A percentile compares a stretch with the other conserved stretches of the same genome.
Conservation (phyloP, 768 basidiomycete genomes). For the Boletus insuetus region DNA sequence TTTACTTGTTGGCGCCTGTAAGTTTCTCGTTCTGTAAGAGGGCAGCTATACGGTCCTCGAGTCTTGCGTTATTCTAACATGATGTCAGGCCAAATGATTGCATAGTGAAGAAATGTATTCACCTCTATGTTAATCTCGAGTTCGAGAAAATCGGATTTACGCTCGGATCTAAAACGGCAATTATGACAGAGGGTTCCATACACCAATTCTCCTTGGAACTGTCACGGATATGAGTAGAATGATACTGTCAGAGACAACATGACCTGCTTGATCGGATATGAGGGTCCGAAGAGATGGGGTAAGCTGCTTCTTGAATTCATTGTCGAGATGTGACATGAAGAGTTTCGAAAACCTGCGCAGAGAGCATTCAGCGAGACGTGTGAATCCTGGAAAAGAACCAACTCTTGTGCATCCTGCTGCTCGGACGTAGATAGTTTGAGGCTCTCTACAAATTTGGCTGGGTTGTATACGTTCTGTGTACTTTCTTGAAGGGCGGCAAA, state of each 20-base stretch:
- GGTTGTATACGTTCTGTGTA: conserved; percentile 72
- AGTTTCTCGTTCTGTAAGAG: conserved; percentile 69
- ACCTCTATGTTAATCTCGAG: conserved; percentile 86
- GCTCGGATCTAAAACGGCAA: conserved; percentile 70
- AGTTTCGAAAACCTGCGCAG: conserved; percentile 82
- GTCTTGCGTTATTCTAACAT: conserved; percentile 59
- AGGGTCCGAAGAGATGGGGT: conserved; percentile 61
- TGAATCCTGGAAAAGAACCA: conserved; percentile 21
- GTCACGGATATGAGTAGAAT: conserved; percentile 6
- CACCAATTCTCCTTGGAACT: conserved; percentile 87
- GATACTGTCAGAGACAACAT: background rate
- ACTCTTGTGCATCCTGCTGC: conserved; percentile 99
- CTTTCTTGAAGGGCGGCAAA: conserved; percentile 86
- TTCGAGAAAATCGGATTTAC: conserved; percentile 74
- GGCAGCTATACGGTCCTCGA: conserved; percentile 71
- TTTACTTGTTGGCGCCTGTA: conserved; percentile 79
- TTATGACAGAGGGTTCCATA: conserved; percentile 77
- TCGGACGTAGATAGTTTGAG: conserved; percentile 76
- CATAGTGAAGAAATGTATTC: background rate
- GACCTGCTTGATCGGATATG: conserved; percentile 65
- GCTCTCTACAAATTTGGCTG: conserved; percentile 79
- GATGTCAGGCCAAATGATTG: background rate
- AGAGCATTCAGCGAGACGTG: conserved; percentile 1
- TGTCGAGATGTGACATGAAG: conserved; percentile 86
- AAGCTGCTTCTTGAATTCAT: conserved; percentile 82